phyloP scores from a whole-genome alignment of 2,329 filamentous ascomycete genomes.

The Fusarium torreyae region DNA sequence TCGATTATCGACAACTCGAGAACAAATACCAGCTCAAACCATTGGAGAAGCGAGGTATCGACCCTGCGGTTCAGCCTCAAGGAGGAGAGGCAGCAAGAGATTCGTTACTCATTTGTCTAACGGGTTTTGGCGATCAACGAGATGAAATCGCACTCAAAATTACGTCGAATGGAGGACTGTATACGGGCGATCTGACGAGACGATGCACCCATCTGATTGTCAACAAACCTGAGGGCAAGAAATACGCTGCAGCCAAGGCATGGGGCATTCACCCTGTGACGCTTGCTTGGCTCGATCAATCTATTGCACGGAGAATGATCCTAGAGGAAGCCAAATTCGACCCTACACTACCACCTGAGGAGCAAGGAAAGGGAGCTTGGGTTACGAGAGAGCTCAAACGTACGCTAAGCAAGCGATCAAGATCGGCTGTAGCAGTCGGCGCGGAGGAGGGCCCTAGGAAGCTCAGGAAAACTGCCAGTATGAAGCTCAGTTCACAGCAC shows the following conservation, averaged over 20 bases:
- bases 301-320: constrained; percentile 88
- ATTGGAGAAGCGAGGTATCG: constrained; percentile 69
- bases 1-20: constrained; percentile 81
- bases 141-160: constrained; percentile 79
- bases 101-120: constrained; percentile 68
- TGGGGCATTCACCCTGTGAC: constrained; percentile 88
- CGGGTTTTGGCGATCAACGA: constrained; percentile 74
- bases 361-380: constrained; percentile 86
- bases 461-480: constrained; percentile 88
- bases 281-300: constrained; percentile 88
- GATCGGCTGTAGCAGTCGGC: constrained; percentile 63
- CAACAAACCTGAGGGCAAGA: constrained; percentile 83
- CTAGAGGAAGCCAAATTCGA: constrained; percentile 90
- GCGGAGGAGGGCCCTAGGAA: constrained; percentile 79
- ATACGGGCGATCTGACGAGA: constrained; percentile 89
- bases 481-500: constrained; percentile 84
- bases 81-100: constrained; percentile 53
- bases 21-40: constrained; percentile 73
- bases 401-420: constrained; percentile 71
- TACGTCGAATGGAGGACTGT: constrained; percentile 80
- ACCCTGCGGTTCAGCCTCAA: constrained; percentile 49
- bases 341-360: constrained; percentile 75
- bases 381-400: constrained; percentile 64
- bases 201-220: constrained; percentile 91
- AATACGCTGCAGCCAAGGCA: constrained; percentile 87